Conservation (phyloP, 805 yeast species). For the Schwanniomyces sp. region DNA sequence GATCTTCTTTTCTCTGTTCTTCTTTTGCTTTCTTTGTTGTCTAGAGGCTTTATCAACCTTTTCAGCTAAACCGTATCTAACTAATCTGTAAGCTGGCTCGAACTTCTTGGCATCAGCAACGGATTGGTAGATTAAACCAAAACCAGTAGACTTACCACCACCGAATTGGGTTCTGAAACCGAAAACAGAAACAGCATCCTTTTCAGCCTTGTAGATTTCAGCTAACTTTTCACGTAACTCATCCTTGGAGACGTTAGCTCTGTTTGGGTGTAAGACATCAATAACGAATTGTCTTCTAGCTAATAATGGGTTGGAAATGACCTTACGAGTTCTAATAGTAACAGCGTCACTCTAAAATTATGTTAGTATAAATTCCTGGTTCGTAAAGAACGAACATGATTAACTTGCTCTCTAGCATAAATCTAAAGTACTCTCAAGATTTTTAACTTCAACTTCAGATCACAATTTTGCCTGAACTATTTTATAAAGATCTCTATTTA, state of each 20-base stretch:
- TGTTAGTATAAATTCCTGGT: background rate
- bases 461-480: background rate
- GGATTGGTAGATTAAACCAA: slow-evolving; percentile 98
- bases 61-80: slow-evolving; percentile 96
- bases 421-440: background rate
- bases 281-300: slow-evolving; percentile 99
- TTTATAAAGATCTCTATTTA: background rate
- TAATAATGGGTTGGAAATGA: slow-evolving; percentile 98
- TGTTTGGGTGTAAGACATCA: slow-evolving; percentile 99
- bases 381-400: background rate
- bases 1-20: slow-evolving; percentile 99
- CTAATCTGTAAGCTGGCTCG: slow-evolving; percentile 99
- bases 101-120: slow-evolving; percentile 96
- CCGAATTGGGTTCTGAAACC: slow-evolving; percentile 99
- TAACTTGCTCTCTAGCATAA: background rate
- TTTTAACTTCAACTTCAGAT: background rate
- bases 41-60: slow-evolving; percentile 97
- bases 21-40: slow-evolving; percentile 99
- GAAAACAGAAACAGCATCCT: slow-evolving; percentile 94
- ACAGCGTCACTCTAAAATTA: slow-evolving; percentile 89
- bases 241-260: slow-evolving; percentile 98
- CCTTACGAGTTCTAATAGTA: slow-evolving; percentile 99
- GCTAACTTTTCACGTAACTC: slow-evolving; percentile 96
- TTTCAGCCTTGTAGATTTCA: slow-evolving; percentile 85
- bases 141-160: slow-evolving; percentile 99